Percentiles rank a stretch among this genome's conserved stretches.
phyloP scores from a whole-genome alignment of 2,329 filamentous ascomycete genomes.

The Fusarium setosum region DNA sequence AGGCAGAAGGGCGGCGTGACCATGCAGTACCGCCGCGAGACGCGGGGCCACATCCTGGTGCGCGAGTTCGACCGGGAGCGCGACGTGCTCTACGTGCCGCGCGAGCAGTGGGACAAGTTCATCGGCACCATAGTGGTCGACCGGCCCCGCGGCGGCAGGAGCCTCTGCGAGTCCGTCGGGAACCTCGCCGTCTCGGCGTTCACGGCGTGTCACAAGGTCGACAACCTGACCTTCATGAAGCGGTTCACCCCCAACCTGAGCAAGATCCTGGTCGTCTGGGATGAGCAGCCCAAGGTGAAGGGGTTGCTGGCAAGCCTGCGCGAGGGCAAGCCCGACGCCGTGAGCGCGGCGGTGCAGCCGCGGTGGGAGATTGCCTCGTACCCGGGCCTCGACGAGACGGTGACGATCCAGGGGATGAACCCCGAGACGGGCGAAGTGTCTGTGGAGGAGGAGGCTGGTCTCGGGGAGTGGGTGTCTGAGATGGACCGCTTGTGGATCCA shows the following conservation, averaged over 20 bases:
- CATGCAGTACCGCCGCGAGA: constrained; percentile 17
- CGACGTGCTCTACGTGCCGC: constrained; percentile 35
- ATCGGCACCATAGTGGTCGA: not conserved
- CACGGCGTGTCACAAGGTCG: constrained; percentile 40
- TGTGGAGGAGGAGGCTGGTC: constrained; percentile 11
- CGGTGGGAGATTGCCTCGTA: constrained; percentile 13
- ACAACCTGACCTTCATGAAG: constrained; percentile 23
- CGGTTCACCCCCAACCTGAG: constrained; percentile 30
- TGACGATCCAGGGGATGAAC: constrained; percentile 11
- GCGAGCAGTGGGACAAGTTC: constrained; percentile 32
- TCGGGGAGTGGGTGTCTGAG: constrained; percentile 21
- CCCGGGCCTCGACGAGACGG: not conserved
- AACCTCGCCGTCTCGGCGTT: constrained; percentile 42
- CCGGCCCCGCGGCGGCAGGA: not conserved
- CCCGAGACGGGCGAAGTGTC: not conserved
- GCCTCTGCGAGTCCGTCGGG: constrained; percentile 18
- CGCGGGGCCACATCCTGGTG: constrained; percentile 16
- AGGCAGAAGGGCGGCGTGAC: not conserved
- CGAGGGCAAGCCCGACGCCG: not conserved
- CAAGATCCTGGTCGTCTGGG: constrained; percentile 39
- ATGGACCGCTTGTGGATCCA: constrained; percentile 22
- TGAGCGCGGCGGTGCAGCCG: constrained; percentile 9
- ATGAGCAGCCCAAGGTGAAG: constrained; percentile 23
- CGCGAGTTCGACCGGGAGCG: constrained; percentile 24
- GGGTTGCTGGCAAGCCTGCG: not conserved